Conservation (phyloP, 2,329 filamentous ascomycete genomes). For the Colletotrichum kahawae region DNA sequence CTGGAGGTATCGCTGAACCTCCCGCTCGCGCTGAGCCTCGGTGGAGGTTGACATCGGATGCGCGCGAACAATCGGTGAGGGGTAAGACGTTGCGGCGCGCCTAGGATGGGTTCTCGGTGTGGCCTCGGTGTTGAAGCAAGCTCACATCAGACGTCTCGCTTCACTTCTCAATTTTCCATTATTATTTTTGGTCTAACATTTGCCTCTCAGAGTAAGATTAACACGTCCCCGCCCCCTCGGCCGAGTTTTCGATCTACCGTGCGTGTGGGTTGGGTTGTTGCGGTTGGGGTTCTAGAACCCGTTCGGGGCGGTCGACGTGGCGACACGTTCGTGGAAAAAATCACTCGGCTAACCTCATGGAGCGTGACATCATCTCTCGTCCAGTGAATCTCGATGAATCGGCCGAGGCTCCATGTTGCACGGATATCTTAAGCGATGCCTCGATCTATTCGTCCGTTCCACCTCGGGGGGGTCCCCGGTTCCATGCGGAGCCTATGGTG, state of each 20-base stretch:
- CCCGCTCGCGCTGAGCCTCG: conserved; percentile 32
- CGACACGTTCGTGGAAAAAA: neutral
- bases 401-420: neutral
- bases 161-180: neutral
- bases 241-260: neutral
- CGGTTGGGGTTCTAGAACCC: neutral
- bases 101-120: neutral
- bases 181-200: neutral
- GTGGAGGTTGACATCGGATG: conserved; percentile 1
- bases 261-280: neutral
- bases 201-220: neutral
- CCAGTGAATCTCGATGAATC: neutral
- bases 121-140: neutral
- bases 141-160: neutral
- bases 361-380: neutral
- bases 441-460: neutral
- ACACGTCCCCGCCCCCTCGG: neutral
- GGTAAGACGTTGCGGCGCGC: neutral
- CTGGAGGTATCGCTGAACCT: conserved; percentile 35
- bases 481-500: neutral
- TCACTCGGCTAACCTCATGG: neutral
- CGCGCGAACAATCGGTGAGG: neutral
- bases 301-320: neutral
- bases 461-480: neutral
- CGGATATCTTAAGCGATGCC: neutral